Evolutionary conservation across 805 yeast genomes (phyloP).

Genomic region (Myxozyma monticola): DNA sequence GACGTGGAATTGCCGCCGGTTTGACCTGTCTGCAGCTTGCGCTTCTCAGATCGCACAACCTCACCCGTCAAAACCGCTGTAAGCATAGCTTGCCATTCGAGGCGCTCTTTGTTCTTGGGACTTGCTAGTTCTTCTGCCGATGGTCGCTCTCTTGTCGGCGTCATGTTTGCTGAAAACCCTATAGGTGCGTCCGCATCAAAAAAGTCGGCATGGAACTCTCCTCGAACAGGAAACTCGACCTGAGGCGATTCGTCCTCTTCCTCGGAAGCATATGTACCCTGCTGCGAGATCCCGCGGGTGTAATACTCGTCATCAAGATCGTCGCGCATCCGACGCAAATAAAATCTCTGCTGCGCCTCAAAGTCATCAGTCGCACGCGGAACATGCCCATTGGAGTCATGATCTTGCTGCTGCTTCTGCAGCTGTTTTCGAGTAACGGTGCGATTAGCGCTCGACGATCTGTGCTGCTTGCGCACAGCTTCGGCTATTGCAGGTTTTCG

Average conservation of each 20-base stretch:
- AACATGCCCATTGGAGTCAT: slow-evolving; percentile 4
- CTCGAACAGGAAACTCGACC: slow-evolving; percentile 17
- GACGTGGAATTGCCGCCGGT: slow-evolving; percentile 47
- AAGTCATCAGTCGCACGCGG: slow-evolving; percentile 23
- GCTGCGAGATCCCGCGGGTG: slow-evolving; percentile 51
- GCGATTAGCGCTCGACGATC: slow-evolving; percentile 28
- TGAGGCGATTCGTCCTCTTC: slow-evolving; percentile 27
- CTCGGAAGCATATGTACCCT: slow-evolving; percentile 13
- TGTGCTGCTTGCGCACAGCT: slow-evolving; percentile 5
- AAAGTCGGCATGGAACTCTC: slow-evolving; percentile 18
- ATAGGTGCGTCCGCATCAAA: slow-evolving; percentile 10
- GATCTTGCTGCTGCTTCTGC: slow-evolving; percentile 1
- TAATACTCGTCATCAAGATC: slow-evolving; percentile 69
- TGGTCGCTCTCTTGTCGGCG: slow-evolving; percentile 24
- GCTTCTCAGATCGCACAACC: slow-evolving; percentile 84
- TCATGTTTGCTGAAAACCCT: neutral
- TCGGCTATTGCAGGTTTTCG: slow-evolving; percentile 27
- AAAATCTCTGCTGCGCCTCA: slow-evolving; percentile 63
- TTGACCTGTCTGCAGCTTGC: slow-evolving; percentile 53
- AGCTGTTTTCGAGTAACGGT: slow-evolving; percentile 6
- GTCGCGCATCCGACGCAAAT: slow-evolving; percentile 61
- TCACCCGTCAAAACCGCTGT: slow-evolving; percentile 91
- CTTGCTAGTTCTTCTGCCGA: slow-evolving; percentile 34
- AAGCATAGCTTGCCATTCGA: slow-evolving; percentile 96
- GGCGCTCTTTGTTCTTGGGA: slow-evolving; percentile 57